These are phyloP conservation scores for Nannochloropsis granulata DNA, from an alignment of 108 stramenopile species.

Conservation along the genomic window DNA sequence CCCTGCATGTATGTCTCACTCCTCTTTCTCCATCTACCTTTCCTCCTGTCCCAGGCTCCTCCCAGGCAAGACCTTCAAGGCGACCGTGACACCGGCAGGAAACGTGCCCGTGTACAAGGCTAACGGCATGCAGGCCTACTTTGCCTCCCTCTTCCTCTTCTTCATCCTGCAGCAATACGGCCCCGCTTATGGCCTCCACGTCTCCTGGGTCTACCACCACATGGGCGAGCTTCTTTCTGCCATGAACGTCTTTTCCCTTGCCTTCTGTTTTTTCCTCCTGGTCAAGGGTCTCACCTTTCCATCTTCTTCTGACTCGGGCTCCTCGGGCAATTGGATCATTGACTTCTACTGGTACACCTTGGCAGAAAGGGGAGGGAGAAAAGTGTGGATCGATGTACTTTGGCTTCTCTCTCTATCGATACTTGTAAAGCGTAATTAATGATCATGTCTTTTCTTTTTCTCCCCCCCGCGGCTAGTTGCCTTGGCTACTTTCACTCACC, in stretches of 20 bases:
- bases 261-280: conserved; percentile 59
- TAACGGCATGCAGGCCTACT: conserved; percentile 47
- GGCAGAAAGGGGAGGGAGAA: not conserved
- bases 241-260: conserved; percentile 79
- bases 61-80: conserved; percentile 53
- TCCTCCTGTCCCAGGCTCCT: conserved; percentile 43
- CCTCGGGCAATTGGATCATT: conserved; percentile 54
- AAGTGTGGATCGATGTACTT: not conserved
- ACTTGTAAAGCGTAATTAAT: not conserved
- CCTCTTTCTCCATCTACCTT: too few species aligned
- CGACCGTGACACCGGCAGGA: conserved; percentile 47
- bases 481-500: too few species aligned
- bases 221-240: conserved; percentile 51
- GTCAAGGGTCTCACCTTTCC: conserved; percentile 75
- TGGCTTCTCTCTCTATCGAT: not conserved
- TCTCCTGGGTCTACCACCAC: conserved; percentile 52
- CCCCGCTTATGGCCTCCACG: conserved; percentile 10
- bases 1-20: too few species aligned
- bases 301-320: conserved; percentile 67
- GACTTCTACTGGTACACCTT: conserved; percentile 75
- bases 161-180: not conserved
- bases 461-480: not conserved
- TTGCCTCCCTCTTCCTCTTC: conserved; percentile 40
- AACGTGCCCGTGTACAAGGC: conserved; percentile 55
- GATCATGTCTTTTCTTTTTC: not conserved